These are phyloP conservation scores for Dipteronia sinensis DNA, from an alignment of 345 rosid genomes.

Conservation along the genomic window DNA sequence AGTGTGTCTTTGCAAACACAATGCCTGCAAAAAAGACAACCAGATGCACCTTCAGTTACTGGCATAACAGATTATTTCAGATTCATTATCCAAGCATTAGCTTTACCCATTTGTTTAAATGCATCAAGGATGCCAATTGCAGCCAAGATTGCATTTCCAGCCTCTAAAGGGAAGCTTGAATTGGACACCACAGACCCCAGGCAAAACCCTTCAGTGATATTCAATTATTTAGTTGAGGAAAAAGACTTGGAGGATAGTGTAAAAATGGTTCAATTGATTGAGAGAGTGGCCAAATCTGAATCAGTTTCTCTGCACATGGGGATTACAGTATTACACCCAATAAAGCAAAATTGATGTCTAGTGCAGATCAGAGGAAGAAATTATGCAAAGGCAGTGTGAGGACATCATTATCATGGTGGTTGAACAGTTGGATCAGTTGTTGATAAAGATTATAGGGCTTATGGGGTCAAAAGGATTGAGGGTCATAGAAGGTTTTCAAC, in stretches of 20 bases:
- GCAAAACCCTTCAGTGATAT: constrained; percentile 58
- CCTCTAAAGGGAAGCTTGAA: constrained; percentile 62
- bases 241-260: constrained; percentile 50
- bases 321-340: constrained; percentile 14
- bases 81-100: constrained; percentile 52
- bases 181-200: constrained; percentile 51
- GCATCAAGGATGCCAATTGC: constrained; percentile 48
- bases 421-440: constrained; percentile 64
- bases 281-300: constrained; percentile 53
- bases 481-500: constrained; percentile 77
- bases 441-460: constrained; percentile 48
- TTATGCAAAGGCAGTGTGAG: constrained; percentile 66
- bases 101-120: constrained; percentile 45
- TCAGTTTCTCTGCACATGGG: constrained; percentile 51
- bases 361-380: constrained; percentile 35
- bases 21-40: constrained; percentile 40
- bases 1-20: constrained; percentile 41
- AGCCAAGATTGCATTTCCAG: constrained; percentile 60
- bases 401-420: constrained; percentile 74
- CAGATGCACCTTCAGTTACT: constrained; percentile 62
- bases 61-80: constrained; percentile 54
- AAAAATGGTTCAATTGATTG: constrained; percentile 55
- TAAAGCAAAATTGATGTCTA: constrained; percentile 28
- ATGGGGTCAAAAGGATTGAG: constrained; percentile 53
- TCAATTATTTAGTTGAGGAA: constrained; percentile 58